Evolutionary conservation across 2,329 filamentous ascomycete species (phyloP).

Genomic region (Chaetomiaceae sp.): DNA sequence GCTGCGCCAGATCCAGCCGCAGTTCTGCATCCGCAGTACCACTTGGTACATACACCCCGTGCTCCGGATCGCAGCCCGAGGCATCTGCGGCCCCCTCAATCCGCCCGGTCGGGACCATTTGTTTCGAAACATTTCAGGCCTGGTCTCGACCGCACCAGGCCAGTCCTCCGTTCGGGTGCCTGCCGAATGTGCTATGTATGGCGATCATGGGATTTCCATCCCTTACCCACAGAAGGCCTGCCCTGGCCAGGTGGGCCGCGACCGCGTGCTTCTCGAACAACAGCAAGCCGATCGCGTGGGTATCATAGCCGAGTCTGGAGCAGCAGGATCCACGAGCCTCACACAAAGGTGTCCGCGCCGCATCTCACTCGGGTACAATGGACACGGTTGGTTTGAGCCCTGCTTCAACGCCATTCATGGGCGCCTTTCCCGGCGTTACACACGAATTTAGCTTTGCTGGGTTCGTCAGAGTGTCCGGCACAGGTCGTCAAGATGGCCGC

Average conservation of each 20-base stretch:
- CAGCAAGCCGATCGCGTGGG: too few relatives aligned
- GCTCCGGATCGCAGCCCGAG: slow-evolving; percentile 1
- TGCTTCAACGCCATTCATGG: slow-evolving; percentile 8
- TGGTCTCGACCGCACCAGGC: slow-evolving; percentile 7
- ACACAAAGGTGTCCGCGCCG: background rate
- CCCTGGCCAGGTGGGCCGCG: too few relatives aligned
- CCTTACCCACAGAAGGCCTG: too few relatives aligned
- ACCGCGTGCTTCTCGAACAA: too few relatives aligned
- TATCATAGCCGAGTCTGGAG: too few relatives aligned
- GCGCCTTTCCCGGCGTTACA: slow-evolving; percentile 1
- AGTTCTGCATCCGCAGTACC: background rate
- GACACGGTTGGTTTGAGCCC: slow-evolving; percentile 14
- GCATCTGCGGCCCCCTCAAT: slow-evolving; percentile 1
- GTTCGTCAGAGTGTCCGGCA: slow-evolving; percentile 4
- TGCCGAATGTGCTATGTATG: slow-evolving; percentile 5
- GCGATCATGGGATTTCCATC: background rate
- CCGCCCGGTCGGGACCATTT: slow-evolving; percentile 3
- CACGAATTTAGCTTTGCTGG: background rate
- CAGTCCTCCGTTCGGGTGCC: slow-evolving; percentile 10
- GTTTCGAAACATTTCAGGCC: slow-evolving; percentile 21
- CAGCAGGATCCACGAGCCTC: background rate
- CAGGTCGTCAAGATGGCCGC: too few relatives aligned
- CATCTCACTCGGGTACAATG: too few relatives aligned
- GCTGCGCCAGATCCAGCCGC: background rate
- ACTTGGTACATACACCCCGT: background rate